Evolutionary conservation across 2,329 filamentous ascomycete genomes (phyloP).

Genomic region (Neofusicoccum ribis): DNA sequence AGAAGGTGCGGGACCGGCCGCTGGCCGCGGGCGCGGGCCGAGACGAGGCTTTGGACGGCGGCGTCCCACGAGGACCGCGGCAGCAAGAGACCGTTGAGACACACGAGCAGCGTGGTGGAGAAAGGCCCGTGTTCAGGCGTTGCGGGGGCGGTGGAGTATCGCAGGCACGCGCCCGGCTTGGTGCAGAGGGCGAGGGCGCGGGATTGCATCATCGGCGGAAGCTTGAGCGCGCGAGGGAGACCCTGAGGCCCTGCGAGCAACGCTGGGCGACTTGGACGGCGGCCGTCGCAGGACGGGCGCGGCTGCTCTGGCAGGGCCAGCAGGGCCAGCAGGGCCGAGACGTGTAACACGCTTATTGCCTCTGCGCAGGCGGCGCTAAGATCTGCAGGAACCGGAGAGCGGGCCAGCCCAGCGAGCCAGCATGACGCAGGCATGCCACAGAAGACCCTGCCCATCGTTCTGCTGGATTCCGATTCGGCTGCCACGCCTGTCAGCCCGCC

Average conservation of each 20-base stretch:
- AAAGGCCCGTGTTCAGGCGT: constrained; percentile 26
- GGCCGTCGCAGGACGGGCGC: neutral
- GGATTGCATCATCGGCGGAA: constrained; percentile 1
- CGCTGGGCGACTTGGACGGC: neutral
- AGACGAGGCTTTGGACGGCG: constrained; percentile 33
- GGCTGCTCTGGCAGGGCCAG: too few relatives aligned
- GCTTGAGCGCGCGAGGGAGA: neutral
- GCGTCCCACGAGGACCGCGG: constrained; percentile 42
- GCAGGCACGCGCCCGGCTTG: constrained; percentile 23
- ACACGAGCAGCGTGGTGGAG: constrained; percentile 42
- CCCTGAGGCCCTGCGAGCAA: neutral
- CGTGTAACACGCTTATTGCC: too few relatives aligned
- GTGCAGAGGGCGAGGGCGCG: constrained; percentile 30
- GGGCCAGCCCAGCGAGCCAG: too few relatives aligned
- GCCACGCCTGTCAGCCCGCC: neutral
- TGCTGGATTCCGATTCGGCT: neutral
- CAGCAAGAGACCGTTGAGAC: constrained; percentile 46
- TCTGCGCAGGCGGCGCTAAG: too few relatives aligned
- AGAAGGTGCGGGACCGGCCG: constrained; percentile 47
- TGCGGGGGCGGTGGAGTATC: constrained; percentile 10
- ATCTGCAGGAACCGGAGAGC: too few relatives aligned
- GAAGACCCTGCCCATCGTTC: neutral
- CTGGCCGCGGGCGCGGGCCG: constrained; percentile 28
- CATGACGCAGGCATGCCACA: too few relatives aligned
- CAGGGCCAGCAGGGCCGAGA: too few relatives aligned